Percentiles rank a stretch among this genome's conserved stretches.
phyloP scores from a whole-genome alignment of 352 stramenopile species.

The Phytophthora fragariaefolia region DNA sequence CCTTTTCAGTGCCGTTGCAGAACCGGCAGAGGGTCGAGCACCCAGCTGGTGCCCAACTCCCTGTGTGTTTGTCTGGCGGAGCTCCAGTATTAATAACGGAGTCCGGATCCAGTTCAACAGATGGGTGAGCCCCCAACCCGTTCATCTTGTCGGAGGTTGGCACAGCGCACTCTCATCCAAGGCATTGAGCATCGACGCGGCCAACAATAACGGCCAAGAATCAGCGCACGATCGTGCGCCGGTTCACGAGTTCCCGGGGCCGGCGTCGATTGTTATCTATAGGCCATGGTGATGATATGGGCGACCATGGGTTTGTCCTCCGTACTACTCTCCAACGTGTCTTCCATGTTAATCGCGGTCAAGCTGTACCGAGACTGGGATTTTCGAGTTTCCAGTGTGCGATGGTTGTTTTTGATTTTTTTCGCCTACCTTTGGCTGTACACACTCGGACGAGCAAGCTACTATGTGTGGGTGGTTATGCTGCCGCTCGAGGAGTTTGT shows the following conservation, averaged over 20 bases:
- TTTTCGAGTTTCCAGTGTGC: constrained; percentile 56
- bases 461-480: constrained; percentile 54
- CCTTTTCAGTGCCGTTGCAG: background rate
- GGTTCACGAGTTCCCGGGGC: constrained; percentile 17
- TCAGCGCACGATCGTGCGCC: constrained; percentile 30
- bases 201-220: constrained; percentile 9
- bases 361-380: constrained; percentile 58
- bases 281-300: constrained; percentile 44
- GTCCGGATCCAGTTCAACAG: constrained; percentile 29
- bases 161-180: constrained; percentile 15
- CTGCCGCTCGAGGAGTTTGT: constrained; percentile 41
- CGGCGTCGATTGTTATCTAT: constrained; percentile 15
- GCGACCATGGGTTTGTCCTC: constrained; percentile 35
- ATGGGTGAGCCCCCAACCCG: constrained; percentile 21
- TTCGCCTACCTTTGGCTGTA: constrained; percentile 61
- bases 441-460: constrained; percentile 38
- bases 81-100: constrained; percentile 24
- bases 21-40: constrained; percentile 7
- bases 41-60: constrained; percentile 23
- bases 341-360: constrained; percentile 45
- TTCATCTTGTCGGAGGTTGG: constrained; percentile 29
- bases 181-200: constrained; percentile 14
- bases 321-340: constrained; percentile 44
- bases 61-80: constrained; percentile 6
- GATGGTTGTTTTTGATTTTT: constrained; percentile 66